These are phyloP conservation scores for Nannochloropsis limnetica DNA, from an alignment of 352 stramenopile species.

Conservation along the genomic window DNA sequence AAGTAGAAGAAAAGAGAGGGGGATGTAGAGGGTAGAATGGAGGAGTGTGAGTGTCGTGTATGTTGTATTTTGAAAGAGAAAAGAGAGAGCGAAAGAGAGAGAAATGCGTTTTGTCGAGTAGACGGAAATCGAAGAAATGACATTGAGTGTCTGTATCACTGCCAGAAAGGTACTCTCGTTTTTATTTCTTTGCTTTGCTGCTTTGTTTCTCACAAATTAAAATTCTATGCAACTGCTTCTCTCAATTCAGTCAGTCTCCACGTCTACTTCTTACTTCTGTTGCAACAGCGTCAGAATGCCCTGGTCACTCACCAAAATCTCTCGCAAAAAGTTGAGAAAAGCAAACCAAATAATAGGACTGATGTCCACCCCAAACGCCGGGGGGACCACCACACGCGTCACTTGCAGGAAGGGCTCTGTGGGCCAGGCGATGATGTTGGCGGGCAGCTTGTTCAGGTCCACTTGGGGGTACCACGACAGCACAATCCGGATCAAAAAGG, in stretches of 20 bases:
- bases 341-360: constrained; percentile 71
- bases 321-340: constrained; percentile 67
- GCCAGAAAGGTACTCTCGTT: not conserved
- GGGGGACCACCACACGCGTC: constrained; percentile 58
- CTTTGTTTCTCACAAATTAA: not conserved
- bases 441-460: constrained; percentile 65
- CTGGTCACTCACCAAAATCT: constrained; percentile 71
- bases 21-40: not conserved
- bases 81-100: not conserved
- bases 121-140: not conserved
- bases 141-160: not conserved
- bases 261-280: constrained; percentile 42
- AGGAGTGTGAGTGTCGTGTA: not conserved
- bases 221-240: not conserved
- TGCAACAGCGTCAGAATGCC: constrained; percentile 65
- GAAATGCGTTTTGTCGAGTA: not conserved
- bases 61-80: not conserved
- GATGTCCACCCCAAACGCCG: constrained; percentile 73
- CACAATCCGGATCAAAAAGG: constrained; percentile 50
- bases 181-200: not conserved
- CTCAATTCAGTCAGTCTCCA: not conserved
- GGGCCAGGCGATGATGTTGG: constrained; percentile 63
- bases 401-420: constrained; percentile 64
- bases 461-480: constrained; percentile 65
- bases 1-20: not conserved